These are phyloP conservation scores for Elaeis oleifera DNA, from an alignment of 202 grass and related monocot genomes.

Conservation along the genomic window DNA sequence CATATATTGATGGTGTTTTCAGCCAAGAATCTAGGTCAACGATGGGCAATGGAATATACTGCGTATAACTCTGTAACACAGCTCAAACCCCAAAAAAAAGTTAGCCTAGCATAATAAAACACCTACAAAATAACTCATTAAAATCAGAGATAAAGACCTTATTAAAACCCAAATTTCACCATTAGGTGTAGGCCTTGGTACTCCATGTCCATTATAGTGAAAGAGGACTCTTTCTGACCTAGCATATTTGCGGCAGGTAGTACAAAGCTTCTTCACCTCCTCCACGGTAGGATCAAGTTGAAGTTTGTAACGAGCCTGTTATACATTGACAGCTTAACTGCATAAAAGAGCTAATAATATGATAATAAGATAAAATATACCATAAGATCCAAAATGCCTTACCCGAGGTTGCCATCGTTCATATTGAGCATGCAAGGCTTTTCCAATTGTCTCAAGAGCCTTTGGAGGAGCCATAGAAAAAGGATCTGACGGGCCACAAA, in stretches of 20 bases:
- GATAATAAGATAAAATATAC: conserved; percentile 8
- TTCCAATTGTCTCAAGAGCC: conserved; percentile 91
- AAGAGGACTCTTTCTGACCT: conserved; percentile 96
- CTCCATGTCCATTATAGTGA: conserved; percentile 98
- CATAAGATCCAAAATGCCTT: neutral
- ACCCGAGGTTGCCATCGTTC: conserved; percentile 97
- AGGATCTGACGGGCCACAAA: conserved; percentile 55
- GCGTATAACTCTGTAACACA: conserved; percentile 72
- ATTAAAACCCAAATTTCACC: conserved; percentile 99
- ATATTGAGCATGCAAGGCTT: conserved; percentile 91
- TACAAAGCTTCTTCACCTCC: conserved; percentile 96
- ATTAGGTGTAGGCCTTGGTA: conserved; percentile 90
- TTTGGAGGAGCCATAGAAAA: conserved; percentile 91
- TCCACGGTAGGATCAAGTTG: conserved; percentile 92
- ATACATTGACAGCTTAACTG: conserved; percentile 8
- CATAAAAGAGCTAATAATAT: neutral
- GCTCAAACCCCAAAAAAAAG: too few species aligned
- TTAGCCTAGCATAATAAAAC: conserved; percentile 5
- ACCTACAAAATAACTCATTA: conserved; percentile 13
- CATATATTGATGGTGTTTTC: conserved; percentile 95
- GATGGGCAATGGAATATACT: conserved; percentile 94
- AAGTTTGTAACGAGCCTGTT: conserved; percentile 85
- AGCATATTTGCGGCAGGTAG: conserved; percentile 95
- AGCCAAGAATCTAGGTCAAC: conserved; percentile 97
- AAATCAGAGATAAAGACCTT: conserved; percentile 33